phyloP scores from a whole-genome alignment of 495 filamentous ascomycete genomes.

The Hypoxylon fragiforme region DNA sequence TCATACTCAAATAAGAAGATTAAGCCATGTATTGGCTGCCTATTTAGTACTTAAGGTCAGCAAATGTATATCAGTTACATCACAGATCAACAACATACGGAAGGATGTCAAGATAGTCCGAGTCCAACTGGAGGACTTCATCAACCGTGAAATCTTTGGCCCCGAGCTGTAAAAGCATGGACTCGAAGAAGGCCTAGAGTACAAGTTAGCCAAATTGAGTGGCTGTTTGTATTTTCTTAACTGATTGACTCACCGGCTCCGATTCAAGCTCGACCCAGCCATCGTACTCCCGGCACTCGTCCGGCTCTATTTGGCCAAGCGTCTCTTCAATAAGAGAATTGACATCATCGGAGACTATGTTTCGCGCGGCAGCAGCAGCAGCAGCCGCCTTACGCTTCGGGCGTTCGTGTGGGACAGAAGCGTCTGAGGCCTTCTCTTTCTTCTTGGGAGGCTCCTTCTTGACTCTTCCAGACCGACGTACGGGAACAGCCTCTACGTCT shows the following conservation, averaged over 20 bases:
- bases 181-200: slow-evolving; percentile 75
- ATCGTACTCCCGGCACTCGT: slow-evolving; percentile 51
- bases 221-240: background rate
- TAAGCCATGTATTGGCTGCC: slow-evolving; percentile 75
- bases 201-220: slow-evolving; percentile 19
- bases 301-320: slow-evolving; percentile 40
- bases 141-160: slow-evolving; percentile 72
- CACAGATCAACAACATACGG: slow-evolving; percentile 56
- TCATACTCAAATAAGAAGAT: slow-evolving; percentile 81
- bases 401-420: slow-evolving; percentile 3
- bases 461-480: slow-evolving; percentile 41
- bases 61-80: no score
- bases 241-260: slow-evolving; percentile 68
- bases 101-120: slow-evolving; percentile 64
- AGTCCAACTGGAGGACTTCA: slow-evolving; percentile 77
- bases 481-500: background rate
- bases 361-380: slow-evolving; percentile 26
- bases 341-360: slow-evolving; percentile 31
- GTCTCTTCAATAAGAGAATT: slow-evolving; percentile 41
- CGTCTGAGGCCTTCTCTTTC: slow-evolving; percentile 17
- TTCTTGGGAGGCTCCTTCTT: slow-evolving; percentile 36
- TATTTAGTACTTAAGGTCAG: slow-evolving; percentile 31
- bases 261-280: slow-evolving; percentile 91
- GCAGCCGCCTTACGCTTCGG: slow-evolving; percentile 45
- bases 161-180: slow-evolving; percentile 77